A percentile compares a stretch with the other conserved stretches of the same genome.
These are phyloP conservation scores for Hawksworthiomyces lignivorus DNA, from an alignment of 2,329 filamentous ascomycete genomes.

Conservation along the genomic window DNA sequence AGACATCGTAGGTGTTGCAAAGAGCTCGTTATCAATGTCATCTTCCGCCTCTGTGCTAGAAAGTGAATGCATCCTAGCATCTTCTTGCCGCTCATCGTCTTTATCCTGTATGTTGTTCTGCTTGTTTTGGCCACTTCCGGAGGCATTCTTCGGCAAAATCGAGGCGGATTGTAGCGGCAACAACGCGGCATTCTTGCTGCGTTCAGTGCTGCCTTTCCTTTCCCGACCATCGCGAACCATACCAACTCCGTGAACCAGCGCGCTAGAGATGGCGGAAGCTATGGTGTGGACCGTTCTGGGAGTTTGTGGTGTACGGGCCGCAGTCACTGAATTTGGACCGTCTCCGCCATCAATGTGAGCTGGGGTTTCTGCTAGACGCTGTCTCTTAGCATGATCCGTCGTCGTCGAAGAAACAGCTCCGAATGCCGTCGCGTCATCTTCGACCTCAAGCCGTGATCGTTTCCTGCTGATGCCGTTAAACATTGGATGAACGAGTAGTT, in stretches of 20 bases:
- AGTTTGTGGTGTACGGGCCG: conserved; percentile 15
- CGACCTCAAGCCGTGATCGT: no score
- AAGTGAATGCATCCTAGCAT: not conserved
- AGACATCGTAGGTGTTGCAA: no score
- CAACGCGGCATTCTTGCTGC: not conserved
- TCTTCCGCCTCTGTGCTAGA: not conserved
- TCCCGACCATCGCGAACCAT: not conserved
- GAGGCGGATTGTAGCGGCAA: no score
- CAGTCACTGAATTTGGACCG: no score
- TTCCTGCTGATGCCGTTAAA: no score
- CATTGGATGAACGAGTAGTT: no score
- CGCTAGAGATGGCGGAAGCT: conserved; percentile 15
- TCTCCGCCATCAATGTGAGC: not conserved
- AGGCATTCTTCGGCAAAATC: no score
- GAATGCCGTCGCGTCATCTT: no score
- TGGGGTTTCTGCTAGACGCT: conserved; percentile 2
- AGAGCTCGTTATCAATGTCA: conserved; percentile 10
- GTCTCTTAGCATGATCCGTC: no score
- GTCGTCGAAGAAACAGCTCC: no score
- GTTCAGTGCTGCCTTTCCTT: no score
- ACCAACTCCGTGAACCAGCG: conserved; percentile 6
- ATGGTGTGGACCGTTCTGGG: conserved; percentile 15
- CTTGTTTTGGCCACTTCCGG: no score
- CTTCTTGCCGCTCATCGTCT: not conserved
- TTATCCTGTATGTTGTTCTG: not conserved